Evolutionary conservation across 129 eudicot species (phyloP).

Genomic region (Heracleum sosnowskyi): DNA sequence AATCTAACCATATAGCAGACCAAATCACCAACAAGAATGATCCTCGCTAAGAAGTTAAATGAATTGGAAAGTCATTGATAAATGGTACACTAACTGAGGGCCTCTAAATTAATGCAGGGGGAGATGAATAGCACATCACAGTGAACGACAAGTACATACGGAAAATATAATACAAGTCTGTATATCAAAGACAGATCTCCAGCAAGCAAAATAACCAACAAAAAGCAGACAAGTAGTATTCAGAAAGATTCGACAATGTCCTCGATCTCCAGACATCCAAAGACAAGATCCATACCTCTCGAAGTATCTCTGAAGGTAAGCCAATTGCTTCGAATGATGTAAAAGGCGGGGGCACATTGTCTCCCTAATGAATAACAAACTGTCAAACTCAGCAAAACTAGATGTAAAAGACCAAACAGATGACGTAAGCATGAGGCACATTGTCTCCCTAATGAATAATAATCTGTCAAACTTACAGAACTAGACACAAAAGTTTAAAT

Average conservation of each 20-base stretch:
- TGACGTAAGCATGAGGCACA: slow-evolving; percentile 31
- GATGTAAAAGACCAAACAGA: background rate
- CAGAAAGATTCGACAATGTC: background rate
- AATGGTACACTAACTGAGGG: background rate
- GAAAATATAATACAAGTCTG: slow-evolving; percentile 44
- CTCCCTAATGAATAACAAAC: slow-evolving; percentile 31
- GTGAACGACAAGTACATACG: slow-evolving; percentile 29
- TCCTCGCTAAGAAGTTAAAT: background rate
- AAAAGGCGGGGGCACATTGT: slow-evolving; percentile 50
- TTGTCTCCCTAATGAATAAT: slow-evolving; percentile 30
- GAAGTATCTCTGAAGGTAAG: slow-evolving; percentile 46
- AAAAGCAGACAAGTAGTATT: background rate
- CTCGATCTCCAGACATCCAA: slow-evolving; percentile 14
- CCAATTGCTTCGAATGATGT: slow-evolving; percentile 57
- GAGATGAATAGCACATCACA: background rate
- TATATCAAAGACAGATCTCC: slow-evolving; percentile 15
- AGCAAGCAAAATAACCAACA: slow-evolving; percentile 10
- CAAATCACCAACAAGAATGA: background rate
- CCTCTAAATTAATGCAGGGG: background rate
- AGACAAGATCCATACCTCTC: slow-evolving; percentile 36
- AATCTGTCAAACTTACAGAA: background rate
- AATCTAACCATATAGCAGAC: slow-evolving; percentile 11
- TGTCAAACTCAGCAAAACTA: background rate
- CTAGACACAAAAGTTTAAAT: background rate
- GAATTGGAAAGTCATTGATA: background rate